phyloP scores from a whole-genome alignment of 2,329 filamentous ascomycete species.

The Paecilomyces sp. region DNA sequence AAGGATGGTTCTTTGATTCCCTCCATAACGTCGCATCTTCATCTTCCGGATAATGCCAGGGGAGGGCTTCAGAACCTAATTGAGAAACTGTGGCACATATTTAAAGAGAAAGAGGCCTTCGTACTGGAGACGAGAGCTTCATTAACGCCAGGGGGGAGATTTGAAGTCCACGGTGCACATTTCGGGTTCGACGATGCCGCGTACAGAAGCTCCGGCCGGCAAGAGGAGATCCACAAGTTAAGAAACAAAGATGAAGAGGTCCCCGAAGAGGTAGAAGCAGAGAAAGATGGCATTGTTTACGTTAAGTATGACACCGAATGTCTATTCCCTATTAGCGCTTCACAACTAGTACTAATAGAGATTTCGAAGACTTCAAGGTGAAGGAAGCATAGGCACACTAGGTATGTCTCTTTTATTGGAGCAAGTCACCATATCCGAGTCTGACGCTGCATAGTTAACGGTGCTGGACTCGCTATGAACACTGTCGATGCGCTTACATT shows the following conservation, averaged over 20 bases:
- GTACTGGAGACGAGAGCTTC: slow-evolving; percentile 48
- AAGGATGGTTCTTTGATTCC: slow-evolving; percentile 36
- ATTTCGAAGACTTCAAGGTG: slow-evolving; percentile 34
- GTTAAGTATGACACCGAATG: slow-evolving; percentile 47
- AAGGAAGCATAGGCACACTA: slow-evolving; percentile 66
- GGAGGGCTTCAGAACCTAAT: slow-evolving; percentile 45
- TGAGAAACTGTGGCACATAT: slow-evolving; percentile 50
- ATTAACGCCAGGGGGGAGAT: slow-evolving; percentile 28
- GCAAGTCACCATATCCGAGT: slow-evolving; percentile 53
- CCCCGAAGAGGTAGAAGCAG: slow-evolving; percentile 54
- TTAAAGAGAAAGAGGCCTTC: slow-evolving; percentile 59
- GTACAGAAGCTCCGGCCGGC: slow-evolving; percentile 55
- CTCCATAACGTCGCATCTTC: slow-evolving; percentile 41
- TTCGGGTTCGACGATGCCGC: slow-evolving; percentile 67
- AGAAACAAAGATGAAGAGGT: slow-evolving; percentile 48
- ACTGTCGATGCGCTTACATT: slow-evolving; percentile 71
- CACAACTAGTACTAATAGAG: slow-evolving; percentile 4
- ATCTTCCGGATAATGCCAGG: slow-evolving; percentile 43
- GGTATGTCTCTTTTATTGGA: slow-evolving; percentile 19
- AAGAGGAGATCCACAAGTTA: slow-evolving; percentile 53
- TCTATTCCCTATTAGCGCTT: background rate
- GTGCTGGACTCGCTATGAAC: slow-evolving; percentile 66
- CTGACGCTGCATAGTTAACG: slow-evolving; percentile 52
- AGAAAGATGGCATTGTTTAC: slow-evolving; percentile 70
- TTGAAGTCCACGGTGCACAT: slow-evolving; percentile 48